phyloP scores from a whole-genome alignment of 495 filamentous ascomycete species.

The Niebla homalea region DNA sequence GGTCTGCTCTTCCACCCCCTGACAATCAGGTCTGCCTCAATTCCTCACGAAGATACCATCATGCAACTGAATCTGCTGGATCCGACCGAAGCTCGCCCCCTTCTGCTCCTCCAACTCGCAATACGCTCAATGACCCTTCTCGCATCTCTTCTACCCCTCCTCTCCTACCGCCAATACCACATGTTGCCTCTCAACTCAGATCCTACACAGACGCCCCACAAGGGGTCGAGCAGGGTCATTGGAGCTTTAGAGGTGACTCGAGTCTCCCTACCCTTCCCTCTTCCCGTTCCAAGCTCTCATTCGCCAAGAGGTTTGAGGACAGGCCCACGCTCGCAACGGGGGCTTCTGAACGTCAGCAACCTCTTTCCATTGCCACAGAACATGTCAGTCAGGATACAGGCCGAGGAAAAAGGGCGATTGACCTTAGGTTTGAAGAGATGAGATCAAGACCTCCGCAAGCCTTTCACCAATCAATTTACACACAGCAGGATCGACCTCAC shows the following conservation, averaged over 20 bases:
- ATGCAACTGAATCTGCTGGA: not conserved
- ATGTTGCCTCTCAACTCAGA: conserved; percentile 22
- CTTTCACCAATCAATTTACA: conserved; percentile 3
- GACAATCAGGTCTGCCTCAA: conserved; percentile 3
- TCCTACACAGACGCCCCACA: not conserved
- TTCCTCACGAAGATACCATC: conserved; percentile 4
- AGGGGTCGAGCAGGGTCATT: not conserved
- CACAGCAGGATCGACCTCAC: not conserved
- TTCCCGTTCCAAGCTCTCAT: not conserved
- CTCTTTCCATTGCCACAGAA: not conserved
- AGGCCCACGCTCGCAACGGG: not conserved
- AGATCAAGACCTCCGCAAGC: conserved; percentile 6
- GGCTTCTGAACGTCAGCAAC: not conserved
- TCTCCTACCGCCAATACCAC: conserved; percentile 27
- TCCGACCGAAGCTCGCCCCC: not conserved
- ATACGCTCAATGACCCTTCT: conserved; percentile 11
- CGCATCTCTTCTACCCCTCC: conserved; percentile 24
- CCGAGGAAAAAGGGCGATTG: conserved; percentile 6
- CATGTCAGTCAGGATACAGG: not conserved
- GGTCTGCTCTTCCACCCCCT: conserved; percentile 17
- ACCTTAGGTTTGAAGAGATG: conserved; percentile 12
- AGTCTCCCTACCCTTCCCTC: not conserved
- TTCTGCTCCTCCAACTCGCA: conserved; percentile 1
- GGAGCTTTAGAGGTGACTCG: not conserved
- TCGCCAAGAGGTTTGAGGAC: not conserved